Evolutionary conservation across 805 yeast species (phyloP).

Genomic region (Monosporozyma servazzii): DNA sequence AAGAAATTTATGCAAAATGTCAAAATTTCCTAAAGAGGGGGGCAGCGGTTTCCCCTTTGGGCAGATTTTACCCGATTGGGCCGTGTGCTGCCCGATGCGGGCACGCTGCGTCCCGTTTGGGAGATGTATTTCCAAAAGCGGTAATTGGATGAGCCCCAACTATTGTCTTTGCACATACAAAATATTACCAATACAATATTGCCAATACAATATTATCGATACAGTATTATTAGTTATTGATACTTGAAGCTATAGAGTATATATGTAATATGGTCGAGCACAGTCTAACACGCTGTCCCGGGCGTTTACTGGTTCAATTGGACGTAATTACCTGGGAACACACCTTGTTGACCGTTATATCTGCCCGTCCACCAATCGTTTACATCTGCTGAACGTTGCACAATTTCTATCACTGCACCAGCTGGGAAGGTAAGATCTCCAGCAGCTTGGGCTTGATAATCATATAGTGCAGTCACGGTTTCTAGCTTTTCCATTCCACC

Average conservation of each 20-base stretch:
- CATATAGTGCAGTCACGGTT: slow-evolving; percentile 84
- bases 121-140: background rate
- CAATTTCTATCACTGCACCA: slow-evolving; percentile 76
- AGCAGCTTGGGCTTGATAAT: slow-evolving; percentile 83
- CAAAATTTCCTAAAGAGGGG: background rate
- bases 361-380: slow-evolving; percentile 99
- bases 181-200: background rate
- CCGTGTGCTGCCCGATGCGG: background rate
- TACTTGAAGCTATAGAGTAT: background rate
- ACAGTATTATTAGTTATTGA: background rate
- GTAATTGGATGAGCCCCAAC: background rate
- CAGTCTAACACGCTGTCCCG: too few species aligned
- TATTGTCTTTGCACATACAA: background rate
- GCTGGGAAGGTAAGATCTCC: slow-evolving; percentile 87
- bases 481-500: slow-evolving; percentile 36
- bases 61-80: background rate
- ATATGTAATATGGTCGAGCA: too few species aligned
- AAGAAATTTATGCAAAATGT: background rate
- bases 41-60: background rate
- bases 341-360: slow-evolving; percentile 76
- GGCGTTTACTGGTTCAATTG: slow-evolving; percentile 41
- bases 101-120: background rate
- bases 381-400: slow-evolving; percentile 71
- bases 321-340: slow-evolving; percentile 95
- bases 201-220: background rate